A percentile compares a stretch with the other conserved stretches of the same genome.
Evolutionary conservation across 1,139 yeast species (phyloP).

Genomic region (Debaryomyces psychrophilus): DNA sequence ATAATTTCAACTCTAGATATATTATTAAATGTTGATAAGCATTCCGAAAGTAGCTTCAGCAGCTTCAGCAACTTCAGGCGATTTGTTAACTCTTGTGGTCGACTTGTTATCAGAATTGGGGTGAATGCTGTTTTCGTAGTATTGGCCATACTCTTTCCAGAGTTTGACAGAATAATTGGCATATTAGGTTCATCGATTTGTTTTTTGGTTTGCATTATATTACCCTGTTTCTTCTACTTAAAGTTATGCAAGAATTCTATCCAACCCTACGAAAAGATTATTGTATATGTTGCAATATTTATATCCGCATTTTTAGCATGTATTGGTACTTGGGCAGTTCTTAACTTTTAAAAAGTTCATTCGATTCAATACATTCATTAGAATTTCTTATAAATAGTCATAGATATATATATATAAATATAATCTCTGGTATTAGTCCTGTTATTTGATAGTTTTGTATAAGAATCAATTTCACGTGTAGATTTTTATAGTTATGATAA

Average conservation of each 20-base stretch:
- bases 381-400: too few relatives aligned
- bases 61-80: slow-evolving; percentile 16
- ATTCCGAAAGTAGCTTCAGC: slow-evolving; percentile 16
- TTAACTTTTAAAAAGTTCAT: slow-evolving; percentile 25
- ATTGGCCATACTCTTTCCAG: slow-evolving; percentile 58
- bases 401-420: too few relatives aligned
- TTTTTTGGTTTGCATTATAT: slow-evolving; percentile 55
- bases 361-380: too few relatives aligned
- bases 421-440: too few relatives aligned
- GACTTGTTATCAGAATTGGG: slow-evolving; percentile 39
- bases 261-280: slow-evolving; percentile 25
- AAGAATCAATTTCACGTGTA: too few relatives aligned
- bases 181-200: slow-evolving; percentile 61
- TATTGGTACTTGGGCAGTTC: slow-evolving; percentile 47
- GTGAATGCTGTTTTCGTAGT: slow-evolving; percentile 55
- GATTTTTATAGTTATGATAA: too few relatives aligned
- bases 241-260: slow-evolving; percentile 36
- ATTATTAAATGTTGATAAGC: slow-evolving; percentile 26
- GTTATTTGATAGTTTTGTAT: too few relatives aligned
- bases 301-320: slow-evolving; percentile 33
- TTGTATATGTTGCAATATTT: slow-evolving; percentile 26
- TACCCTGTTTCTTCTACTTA: slow-evolving; percentile 58
- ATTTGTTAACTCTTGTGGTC: slow-evolving; percentile 17
- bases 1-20: slow-evolving; percentile 66
- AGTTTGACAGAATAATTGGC: slow-evolving; percentile 59